Percentiles rank a stretch among this genome's conserved stretches.
Evolutionary conservation across 352 stramenopile species (phyloP).

Genomic region (Saprolegnia diclina): DNA sequence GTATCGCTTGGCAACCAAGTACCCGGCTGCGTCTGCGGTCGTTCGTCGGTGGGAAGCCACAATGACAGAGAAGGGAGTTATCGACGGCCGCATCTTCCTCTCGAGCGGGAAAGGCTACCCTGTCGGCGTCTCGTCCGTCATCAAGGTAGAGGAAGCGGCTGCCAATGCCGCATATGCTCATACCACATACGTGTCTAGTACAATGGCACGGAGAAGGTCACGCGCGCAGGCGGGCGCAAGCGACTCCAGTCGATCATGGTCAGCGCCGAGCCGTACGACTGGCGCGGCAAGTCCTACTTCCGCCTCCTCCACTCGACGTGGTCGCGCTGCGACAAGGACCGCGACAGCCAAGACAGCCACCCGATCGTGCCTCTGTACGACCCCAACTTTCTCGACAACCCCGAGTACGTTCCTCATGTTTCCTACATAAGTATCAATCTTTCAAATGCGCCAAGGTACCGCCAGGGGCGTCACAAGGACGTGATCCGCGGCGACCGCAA

Average conservation of each 20-base stretch:
- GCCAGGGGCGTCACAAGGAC: slow-evolving; percentile 72
- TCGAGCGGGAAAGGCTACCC: slow-evolving; percentile 81
- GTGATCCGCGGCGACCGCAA: slow-evolving; percentile 82
- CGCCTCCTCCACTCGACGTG: slow-evolving; percentile 74
- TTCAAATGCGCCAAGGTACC: slow-evolving; percentile 26
- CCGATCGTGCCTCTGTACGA: slow-evolving; percentile 46
- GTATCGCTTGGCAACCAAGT: slow-evolving; percentile 75
- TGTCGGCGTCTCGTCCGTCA: slow-evolving; percentile 65
- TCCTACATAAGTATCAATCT: too few species aligned
- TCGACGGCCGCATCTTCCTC: slow-evolving; percentile 73
- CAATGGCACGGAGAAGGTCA: slow-evolving; percentile 63
- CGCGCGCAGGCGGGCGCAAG: slow-evolving; percentile 40
- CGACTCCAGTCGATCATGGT: slow-evolving; percentile 48
- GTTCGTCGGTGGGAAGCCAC: slow-evolving; percentile 70
- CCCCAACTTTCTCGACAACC: slow-evolving; percentile 79
- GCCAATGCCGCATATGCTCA: neutral
- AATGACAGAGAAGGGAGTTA: slow-evolving; percentile 55
- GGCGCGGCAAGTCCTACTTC: slow-evolving; percentile 83
- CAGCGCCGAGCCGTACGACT: slow-evolving; percentile 67
- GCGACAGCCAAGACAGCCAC: slow-evolving; percentile 72
- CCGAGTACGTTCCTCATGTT: slow-evolving; percentile 39
- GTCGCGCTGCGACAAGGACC: slow-evolving; percentile 59
- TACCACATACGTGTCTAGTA: slow-evolving; percentile 37
- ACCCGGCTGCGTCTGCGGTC: slow-evolving; percentile 62
- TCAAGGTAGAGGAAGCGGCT: slow-evolving; percentile 42